These are phyloP conservation scores for Metarhizium album DNA, from an alignment of 2,329 filamentous ascomycete species.

Conservation along the genomic window DNA sequence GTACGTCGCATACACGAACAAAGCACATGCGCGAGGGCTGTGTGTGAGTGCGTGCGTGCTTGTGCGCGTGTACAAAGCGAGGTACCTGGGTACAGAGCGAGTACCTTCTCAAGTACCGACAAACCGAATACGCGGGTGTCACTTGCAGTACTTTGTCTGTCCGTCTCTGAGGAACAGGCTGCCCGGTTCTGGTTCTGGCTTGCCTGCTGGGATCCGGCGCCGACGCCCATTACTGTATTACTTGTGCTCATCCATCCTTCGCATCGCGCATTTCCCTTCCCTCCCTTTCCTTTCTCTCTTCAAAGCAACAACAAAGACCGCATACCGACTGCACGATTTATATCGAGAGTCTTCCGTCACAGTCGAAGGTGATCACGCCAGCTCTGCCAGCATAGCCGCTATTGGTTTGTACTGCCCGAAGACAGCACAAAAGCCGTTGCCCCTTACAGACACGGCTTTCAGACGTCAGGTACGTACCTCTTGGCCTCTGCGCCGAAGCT, in stretches of 20 bases:
- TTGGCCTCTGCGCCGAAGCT: neutral
- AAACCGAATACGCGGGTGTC: neutral
- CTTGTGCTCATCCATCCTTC: slow-evolving; percentile 16
- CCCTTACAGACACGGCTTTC: slow-evolving; percentile 16
- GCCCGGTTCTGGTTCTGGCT: neutral
- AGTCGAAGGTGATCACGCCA: slow-evolving; percentile 48
- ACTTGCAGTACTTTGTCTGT: neutral
- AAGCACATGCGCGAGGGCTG: too few relatives aligned
- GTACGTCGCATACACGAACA: too few relatives aligned
- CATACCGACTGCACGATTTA: slow-evolving; percentile 40
- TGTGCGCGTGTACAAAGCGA: too few relatives aligned
- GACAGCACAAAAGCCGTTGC: slow-evolving; percentile 14
- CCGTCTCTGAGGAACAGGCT: neutral
- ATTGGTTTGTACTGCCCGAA: slow-evolving; percentile 16
- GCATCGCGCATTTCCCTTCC: slow-evolving; percentile 21
- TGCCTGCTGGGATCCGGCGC: slow-evolving; percentile 6
- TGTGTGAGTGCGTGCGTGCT: too few relatives aligned
- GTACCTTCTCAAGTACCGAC: too few relatives aligned
- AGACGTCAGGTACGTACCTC: slow-evolving; percentile 23
- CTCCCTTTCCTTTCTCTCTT: slow-evolving; percentile 24
- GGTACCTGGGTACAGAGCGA: too few relatives aligned
- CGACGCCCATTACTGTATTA: slow-evolving; percentile 14
- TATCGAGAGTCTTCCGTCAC: slow-evolving; percentile 49
- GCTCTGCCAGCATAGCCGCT: slow-evolving; percentile 25
- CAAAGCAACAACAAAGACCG: slow-evolving; percentile 39